Evolutionary conservation across 2,329 filamentous ascomycete species (phyloP), one percentile per base, ranked within the genome.

Genomic region (Myotisia sp.): DNA sequence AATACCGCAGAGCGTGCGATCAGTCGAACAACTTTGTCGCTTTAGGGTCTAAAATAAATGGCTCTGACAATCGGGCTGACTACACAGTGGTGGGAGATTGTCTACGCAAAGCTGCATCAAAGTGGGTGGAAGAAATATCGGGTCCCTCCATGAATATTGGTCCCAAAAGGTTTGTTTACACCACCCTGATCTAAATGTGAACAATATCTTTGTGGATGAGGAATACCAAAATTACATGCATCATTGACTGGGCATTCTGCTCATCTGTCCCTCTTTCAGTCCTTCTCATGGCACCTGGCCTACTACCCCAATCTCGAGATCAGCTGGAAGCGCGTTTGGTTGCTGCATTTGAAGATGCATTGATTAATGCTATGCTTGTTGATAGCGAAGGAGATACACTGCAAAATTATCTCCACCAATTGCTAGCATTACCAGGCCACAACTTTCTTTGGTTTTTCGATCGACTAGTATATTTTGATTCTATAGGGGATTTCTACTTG

Each of bases 141-240:
- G 8, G 8, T n/a, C 18, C 17, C 22, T 34, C 29, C 5, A 18
- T 28, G 6, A 34, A 40, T 19, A 31, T 36, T n/a, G 19, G 38
- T 17, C 33, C 13, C 17, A 28, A 37, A 8, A 26, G 6, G 44
- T 48, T 29, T 38, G 43, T 3, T 34, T 50, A 4, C 45, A 36
- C 12, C 46, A 52, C 26, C 37, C 54, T 17, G 58, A 63, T 39
- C 38, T 62, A 10, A 56, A 60, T 29, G 44, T 48, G 32, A 55
- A 55, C 35, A 63, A 64, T 36, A 52, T 55, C 23, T 54, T 46
- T 26, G 48, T 56, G 16, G 48, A 55, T 29, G 34, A 52, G 13
- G 38, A 54, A 21, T 53, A 41, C 36, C n/a, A 49, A 53, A 21
- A 47, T 56, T 32, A 53, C 46, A 8, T 44, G 41, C 18, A 38